These are phyloP conservation scores for Thelonectria olida DNA, from an alignment of 2,329 filamentous ascomycete genomes.

Conservation along the genomic window DNA sequence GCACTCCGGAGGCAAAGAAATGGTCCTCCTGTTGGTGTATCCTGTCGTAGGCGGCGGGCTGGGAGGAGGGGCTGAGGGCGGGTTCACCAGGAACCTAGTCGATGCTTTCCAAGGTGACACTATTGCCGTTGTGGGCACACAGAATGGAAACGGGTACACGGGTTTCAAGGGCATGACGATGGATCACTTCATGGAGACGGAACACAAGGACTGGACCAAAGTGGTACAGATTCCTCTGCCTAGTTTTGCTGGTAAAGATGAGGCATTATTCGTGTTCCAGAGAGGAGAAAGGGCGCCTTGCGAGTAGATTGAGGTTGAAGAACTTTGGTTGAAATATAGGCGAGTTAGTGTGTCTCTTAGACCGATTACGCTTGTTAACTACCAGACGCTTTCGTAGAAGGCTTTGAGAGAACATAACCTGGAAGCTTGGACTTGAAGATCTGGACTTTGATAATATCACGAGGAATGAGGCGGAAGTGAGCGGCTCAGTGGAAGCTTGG, in stretches of 20 bases:
- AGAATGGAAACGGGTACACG: conserved; percentile 79
- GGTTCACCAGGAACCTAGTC: conserved; percentile 72
- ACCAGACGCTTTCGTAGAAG: no score
- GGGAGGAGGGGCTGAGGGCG: conserved; percentile 69
- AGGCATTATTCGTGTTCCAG: conserved; percentile 75
- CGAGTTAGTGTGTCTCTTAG: not conserved
- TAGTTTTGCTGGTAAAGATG: conserved; percentile 81
- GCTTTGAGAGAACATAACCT: no score
- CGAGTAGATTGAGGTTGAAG: conserved; percentile 21
- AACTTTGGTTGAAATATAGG: not conserved
- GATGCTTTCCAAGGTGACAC: conserved; percentile 69
- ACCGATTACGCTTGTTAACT: no score
- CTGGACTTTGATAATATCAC: not conserved
- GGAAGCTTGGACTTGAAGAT: no score
- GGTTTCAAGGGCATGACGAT: conserved; percentile 71
- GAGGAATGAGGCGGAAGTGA: not conserved
- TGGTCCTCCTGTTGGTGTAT: conserved; percentile 76
- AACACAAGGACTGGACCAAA: conserved; percentile 66
- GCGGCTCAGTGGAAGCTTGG: no score
- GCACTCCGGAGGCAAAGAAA: conserved; percentile 59
- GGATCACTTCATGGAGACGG: conserved; percentile 71
- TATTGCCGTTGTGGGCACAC: conserved; percentile 77
- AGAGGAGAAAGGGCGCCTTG: conserved; percentile 51
- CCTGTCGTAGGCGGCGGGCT: conserved; percentile 72
- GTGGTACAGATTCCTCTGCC: conserved; percentile 73